Conservation (phyloP, 2,329 filamentous ascomycete genomes). For the Thermothelomyces thermophilus region DNA sequence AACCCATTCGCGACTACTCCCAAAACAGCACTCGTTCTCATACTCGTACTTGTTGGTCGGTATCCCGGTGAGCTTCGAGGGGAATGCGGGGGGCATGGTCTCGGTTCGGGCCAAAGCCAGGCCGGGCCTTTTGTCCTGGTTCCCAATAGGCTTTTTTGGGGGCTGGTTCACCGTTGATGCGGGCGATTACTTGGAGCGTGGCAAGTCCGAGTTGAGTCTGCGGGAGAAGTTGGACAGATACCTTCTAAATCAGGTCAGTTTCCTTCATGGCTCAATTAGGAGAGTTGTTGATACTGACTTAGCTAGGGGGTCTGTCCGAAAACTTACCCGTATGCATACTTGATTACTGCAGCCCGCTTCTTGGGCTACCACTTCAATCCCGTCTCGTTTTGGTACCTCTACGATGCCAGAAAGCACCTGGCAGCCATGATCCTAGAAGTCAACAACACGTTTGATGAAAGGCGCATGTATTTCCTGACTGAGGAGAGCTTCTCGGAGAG, state of each 20-base stretch:
- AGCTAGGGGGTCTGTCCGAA: constrained; percentile 49
- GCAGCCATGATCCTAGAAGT: constrained; percentile 65
- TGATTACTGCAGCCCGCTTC: constrained; percentile 64
- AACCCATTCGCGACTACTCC: constrained; percentile 60
- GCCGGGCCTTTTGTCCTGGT: constrained; percentile 26
- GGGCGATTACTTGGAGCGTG: constrained; percentile 55
- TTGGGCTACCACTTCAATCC: constrained; percentile 68
- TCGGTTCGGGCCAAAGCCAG: constrained; percentile 36
- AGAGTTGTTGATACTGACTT: constrained; percentile 6
- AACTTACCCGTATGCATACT: constrained; percentile 60
- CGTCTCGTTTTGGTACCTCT: constrained; percentile 74
- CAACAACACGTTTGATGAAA: constrained; percentile 70
- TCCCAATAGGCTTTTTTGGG: constrained; percentile 25
- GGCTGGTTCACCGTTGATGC: constrained; percentile 56
- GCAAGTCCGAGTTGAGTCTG: constrained; percentile 45
- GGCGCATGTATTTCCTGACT: constrained; percentile 57
- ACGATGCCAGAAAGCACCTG: constrained; percentile 50
- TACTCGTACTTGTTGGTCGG: constrained; percentile 67
- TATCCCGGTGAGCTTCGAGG: constrained; percentile 57
- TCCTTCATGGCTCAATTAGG: no score
- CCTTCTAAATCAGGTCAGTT: constrained; percentile 49
- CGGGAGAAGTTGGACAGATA: constrained; percentile 57
- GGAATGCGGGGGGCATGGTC: constrained; percentile 48
- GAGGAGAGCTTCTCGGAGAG: background rate
- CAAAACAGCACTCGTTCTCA: constrained; percentile 59